Evolutionary conservation across 805 yeast species (phyloP).

Genomic region (Hanseniaspora valbyensis): DNA sequence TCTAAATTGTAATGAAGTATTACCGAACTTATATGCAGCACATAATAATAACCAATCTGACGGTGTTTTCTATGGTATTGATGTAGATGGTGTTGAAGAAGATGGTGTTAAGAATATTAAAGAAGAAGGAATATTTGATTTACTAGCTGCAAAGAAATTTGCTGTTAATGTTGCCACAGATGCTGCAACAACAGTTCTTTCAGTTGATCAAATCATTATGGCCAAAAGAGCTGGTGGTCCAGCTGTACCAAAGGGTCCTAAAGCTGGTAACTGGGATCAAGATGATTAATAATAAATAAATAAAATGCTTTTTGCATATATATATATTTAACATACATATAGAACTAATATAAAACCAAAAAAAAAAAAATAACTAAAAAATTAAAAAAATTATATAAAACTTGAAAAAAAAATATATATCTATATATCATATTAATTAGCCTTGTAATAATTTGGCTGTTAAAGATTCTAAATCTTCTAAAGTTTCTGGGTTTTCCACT

Average conservation of each 20-base stretch:
- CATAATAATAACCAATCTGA: constrained; percentile 33
- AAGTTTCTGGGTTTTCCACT: constrained; percentile 75
- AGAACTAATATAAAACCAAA: too few relatives aligned
- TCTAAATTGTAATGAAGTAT: constrained; percentile 75
- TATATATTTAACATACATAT: neutral
- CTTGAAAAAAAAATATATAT: too few relatives aligned
- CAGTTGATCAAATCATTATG: constrained; percentile 95
- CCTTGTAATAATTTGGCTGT: constrained; percentile 39
- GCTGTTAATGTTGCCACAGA: constrained; percentile 93
- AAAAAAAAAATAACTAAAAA: too few relatives aligned
- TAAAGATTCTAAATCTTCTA: constrained; percentile 88
- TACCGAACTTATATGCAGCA: constrained; percentile 80
- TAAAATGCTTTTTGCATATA: neutral
- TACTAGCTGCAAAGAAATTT: constrained; percentile 65
- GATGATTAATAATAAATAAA: constrained; percentile 44
- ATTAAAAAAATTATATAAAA: too few relatives aligned
- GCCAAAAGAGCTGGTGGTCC: constrained; percentile 99
- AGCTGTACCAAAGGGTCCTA: constrained; percentile 69
- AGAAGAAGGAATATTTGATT: constrained; percentile 62
- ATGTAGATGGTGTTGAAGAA: constrained; percentile 62
- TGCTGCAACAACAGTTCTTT: constrained; percentile 79
- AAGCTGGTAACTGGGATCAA: constrained; percentile 94
- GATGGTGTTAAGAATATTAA: constrained; percentile 64
- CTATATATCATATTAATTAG: neutral
- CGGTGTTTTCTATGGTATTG: constrained; percentile 45